phyloP scores from a whole-genome alignment of 768 basidiomycete genomes.

The Suillus sp. region DNA sequence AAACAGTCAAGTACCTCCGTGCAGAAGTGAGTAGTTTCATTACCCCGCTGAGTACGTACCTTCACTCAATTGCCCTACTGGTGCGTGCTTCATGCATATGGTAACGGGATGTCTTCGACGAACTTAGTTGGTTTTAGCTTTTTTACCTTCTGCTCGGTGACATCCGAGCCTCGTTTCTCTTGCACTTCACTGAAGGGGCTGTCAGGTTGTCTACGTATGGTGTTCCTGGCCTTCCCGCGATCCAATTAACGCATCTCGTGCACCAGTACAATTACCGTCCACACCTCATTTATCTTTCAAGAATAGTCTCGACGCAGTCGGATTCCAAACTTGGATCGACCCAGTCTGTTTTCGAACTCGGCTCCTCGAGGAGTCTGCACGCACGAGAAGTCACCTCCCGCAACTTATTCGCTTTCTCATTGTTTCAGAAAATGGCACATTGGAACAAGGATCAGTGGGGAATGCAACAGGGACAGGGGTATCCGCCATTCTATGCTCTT shows the following conservation, averaged over 20 bases:
- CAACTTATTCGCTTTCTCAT: not conserved
- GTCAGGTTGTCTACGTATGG: not conserved
- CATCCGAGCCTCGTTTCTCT: not conserved
- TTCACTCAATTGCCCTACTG: not conserved
- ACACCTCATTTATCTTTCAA: not conserved
- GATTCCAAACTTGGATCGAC: slow-evolving; percentile 1
- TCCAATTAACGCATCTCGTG: not conserved
- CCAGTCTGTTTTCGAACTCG: slow-evolving; percentile 5
- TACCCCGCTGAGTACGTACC: not conserved
- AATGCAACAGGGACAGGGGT: slow-evolving; percentile 13
- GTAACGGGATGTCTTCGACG: not conserved
- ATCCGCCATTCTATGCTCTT: slow-evolving; percentile 14
- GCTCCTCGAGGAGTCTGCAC: slow-evolving; percentile 2
- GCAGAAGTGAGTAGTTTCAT: not conserved
- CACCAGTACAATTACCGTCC: not conserved
- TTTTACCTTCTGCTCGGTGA: not conserved
- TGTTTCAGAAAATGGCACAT: slow-evolving; percentile 14
- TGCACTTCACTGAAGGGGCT: not conserved
- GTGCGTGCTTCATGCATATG: not conserved
- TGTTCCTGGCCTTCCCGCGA: not conserved
- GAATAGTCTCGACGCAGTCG: not conserved
- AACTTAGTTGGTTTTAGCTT: slow-evolving; percentile 1
- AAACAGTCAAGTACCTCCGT: not conserved
- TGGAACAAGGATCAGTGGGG: slow-evolving; percentile 28
- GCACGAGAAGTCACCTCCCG: not conserved